Percentiles rank a stretch among this genome's conserved stretches.
phyloP scores from a whole-genome alignment of 108 stramenopile species.

The Cyclotella sp. region DNA sequence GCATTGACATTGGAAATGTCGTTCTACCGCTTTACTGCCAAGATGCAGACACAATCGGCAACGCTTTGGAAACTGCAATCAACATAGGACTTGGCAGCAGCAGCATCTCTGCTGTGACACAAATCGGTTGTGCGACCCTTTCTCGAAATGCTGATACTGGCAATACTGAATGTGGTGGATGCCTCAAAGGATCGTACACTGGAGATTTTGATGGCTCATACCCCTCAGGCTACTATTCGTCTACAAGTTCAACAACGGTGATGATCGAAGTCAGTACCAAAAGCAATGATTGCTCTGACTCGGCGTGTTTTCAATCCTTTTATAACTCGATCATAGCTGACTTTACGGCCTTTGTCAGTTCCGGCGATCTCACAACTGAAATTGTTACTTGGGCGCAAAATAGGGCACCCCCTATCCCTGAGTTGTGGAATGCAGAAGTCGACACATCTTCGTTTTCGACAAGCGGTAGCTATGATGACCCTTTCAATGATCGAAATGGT shows the following conservation, averaged over 20 bases:
- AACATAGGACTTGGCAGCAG: constrained; percentile 25
- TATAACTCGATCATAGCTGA: constrained; percentile 25
- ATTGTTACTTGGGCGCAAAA: constrained; percentile 17
- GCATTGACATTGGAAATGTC: constrained; percentile 6
- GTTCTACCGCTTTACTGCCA: constrained; percentile 23
- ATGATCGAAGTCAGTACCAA: constrained; percentile 9
- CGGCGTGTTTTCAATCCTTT: constrained; percentile 6
- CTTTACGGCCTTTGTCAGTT: constrained; percentile 14
- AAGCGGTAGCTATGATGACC: constrained; percentile 17
- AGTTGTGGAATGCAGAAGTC: constrained; percentile 2
- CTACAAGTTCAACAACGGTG: not conserved
- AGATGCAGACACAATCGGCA: constrained; percentile 32
- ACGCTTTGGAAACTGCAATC: constrained; percentile 30
- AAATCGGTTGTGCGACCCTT: constrained; percentile 28
- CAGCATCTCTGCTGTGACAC: constrained; percentile 8
- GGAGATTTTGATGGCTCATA: constrained; percentile 8
- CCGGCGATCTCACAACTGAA: constrained; percentile 15
- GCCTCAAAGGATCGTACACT: constrained; percentile 14
- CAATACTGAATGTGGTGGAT: constrained; percentile 37
- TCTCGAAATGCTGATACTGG: constrained; percentile 25
- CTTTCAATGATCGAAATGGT: constrained; percentile 8
- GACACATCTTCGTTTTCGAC: constrained; percentile 13
- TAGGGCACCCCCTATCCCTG: constrained; percentile 13
- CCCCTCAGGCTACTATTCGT: constrained; percentile 1
- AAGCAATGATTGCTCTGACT: constrained; percentile 8